phyloP scores from a whole-genome alignment of 148 eudicot species.

The Heliamphora exappendiculata region DNA sequence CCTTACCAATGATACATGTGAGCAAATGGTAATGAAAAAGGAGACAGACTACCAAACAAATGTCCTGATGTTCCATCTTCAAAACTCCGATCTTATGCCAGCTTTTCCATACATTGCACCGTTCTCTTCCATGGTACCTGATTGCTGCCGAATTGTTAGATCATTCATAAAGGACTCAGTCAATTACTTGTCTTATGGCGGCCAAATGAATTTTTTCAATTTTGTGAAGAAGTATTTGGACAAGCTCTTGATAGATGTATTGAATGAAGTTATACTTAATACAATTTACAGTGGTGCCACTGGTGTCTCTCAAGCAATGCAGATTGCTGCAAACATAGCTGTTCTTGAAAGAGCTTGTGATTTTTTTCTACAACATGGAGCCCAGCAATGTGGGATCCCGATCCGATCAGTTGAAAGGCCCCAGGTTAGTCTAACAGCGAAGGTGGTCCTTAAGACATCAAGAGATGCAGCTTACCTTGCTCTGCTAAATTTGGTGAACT shows the following conservation, averaged over 20 bases:
- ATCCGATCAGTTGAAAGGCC: constrained; percentile 52
- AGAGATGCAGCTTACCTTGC: constrained; percentile 81
- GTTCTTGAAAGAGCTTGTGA: constrained; percentile 85
- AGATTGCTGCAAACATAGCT: constrained; percentile 80
- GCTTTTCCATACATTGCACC: constrained; percentile 93
- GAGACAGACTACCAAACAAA: constrained; percentile 76
- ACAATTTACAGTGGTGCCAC: constrained; percentile 53
- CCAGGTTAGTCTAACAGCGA: constrained; percentile 61
- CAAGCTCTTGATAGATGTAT: constrained; percentile 66
- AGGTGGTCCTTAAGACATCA: constrained; percentile 73
- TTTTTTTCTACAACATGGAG: constrained; percentile 67
- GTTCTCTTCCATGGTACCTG: constrained; percentile 88
- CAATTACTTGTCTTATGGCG: constrained; percentile 71
- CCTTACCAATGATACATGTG: constrained; percentile 50
- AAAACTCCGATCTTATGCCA: constrained; percentile 81
- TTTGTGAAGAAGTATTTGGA: constrained; percentile 70
- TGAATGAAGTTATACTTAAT: constrained; percentile 65
- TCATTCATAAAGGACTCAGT: constrained; percentile 84
- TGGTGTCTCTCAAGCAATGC: constrained; percentile 88
- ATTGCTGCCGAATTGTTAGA: constrained; percentile 66
- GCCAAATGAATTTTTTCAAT: constrained; percentile 59
- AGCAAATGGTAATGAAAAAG: constrained; percentile 78
- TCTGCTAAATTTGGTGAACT: constrained; percentile 55
- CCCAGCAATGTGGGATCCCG: constrained; percentile 69
- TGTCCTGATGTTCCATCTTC: constrained; percentile 72